Evolutionary conservation across 768 basidiomycete species (phyloP).

Genomic region (Austroboletus festivus): DNA sequence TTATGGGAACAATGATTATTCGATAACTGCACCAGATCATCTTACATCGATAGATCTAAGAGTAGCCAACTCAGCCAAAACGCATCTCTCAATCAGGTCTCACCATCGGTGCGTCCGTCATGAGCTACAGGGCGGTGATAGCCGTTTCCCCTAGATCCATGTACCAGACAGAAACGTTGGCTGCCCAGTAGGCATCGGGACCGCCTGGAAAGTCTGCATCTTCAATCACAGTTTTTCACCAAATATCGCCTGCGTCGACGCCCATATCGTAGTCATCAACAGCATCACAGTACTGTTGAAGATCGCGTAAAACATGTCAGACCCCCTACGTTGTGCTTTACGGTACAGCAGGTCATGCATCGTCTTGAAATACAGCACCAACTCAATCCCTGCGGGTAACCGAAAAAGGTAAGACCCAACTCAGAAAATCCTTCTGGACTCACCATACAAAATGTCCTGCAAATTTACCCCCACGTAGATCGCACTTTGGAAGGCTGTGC

Average conservation of each 20-base stretch:
- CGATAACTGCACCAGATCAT: slow-evolving; percentile 29
- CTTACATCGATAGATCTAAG: slow-evolving; percentile 39
- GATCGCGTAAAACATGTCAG: slow-evolving; percentile 18
- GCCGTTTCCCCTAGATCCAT: slow-evolving; percentile 30
- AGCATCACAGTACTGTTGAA: slow-evolving; percentile 29
- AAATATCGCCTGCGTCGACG: slow-evolving; percentile 28
- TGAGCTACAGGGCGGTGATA: slow-evolving; percentile 30
- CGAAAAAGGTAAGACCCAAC: neutral
- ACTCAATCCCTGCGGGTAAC: slow-evolving; percentile 20
- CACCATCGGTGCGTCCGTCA: slow-evolving; percentile 40
- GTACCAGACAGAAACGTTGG: slow-evolving; percentile 27
- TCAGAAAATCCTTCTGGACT: neutral
- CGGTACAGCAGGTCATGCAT: slow-evolving; percentile 17
- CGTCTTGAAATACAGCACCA: slow-evolving; percentile 26
- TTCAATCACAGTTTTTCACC: slow-evolving; percentile 38
- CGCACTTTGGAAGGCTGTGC: slow-evolving; percentile 17
- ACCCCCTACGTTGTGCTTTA: neutral
- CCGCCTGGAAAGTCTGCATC: slow-evolving; percentile 34
- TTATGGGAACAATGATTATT: slow-evolving; percentile 15
- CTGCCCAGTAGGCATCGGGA: slow-evolving; percentile 30
- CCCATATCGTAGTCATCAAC: slow-evolving; percentile 34
- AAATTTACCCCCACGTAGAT: slow-evolving; percentile 27
- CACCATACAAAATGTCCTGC: slow-evolving; percentile 26
- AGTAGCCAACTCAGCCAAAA: slow-evolving; percentile 1
- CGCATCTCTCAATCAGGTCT: slow-evolving; percentile 1